Evolutionary conservation across 306 rosid species (phyloP).

Genomic region (Pachyrhizus erosus): DNA sequence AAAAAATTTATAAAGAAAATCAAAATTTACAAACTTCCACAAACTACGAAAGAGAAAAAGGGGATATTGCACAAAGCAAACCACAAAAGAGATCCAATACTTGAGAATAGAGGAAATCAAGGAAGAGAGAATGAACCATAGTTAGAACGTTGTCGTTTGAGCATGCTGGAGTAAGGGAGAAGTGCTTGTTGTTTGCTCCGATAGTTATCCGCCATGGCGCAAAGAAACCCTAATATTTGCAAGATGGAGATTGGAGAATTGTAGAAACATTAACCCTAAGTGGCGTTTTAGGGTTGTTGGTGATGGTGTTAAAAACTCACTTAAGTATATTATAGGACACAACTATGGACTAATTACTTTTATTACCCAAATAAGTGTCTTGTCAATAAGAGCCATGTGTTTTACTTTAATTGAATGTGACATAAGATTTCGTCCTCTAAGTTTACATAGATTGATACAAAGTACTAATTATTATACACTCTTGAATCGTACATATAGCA

Average conservation of each 20-base stretch:
- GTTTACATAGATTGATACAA: too few species aligned
- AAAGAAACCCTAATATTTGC: neutral
- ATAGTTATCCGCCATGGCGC: constrained; percentile 69
- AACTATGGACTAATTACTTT: too few species aligned
- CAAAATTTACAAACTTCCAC: neutral
- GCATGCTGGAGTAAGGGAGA: constrained; percentile 59
- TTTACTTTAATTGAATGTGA: too few species aligned
- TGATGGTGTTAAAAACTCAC: neutral
- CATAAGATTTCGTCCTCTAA: too few species aligned
- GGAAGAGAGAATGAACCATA: constrained; percentile 56
- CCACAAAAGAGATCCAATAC: neutral
- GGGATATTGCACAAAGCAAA: neutral
- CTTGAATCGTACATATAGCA: too few species aligned
- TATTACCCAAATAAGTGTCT: too few species aligned
- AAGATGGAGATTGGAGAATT: neutral
- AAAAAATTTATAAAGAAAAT: neutral
- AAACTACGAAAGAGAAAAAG: neutral
- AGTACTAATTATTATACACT: too few species aligned
- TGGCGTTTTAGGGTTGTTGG: neutral
- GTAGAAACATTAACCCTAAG: neutral
- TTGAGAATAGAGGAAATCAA: neutral
- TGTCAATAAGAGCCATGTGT: too few species aligned
- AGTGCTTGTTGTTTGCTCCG: constrained; percentile 74
- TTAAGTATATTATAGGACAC: too few species aligned
- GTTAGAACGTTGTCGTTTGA: constrained; percentile 78